These are phyloP conservation scores for Zygosaccharomyces sapae DNA, from an alignment of 1,139 yeast species.

Conservation along the genomic window DNA sequence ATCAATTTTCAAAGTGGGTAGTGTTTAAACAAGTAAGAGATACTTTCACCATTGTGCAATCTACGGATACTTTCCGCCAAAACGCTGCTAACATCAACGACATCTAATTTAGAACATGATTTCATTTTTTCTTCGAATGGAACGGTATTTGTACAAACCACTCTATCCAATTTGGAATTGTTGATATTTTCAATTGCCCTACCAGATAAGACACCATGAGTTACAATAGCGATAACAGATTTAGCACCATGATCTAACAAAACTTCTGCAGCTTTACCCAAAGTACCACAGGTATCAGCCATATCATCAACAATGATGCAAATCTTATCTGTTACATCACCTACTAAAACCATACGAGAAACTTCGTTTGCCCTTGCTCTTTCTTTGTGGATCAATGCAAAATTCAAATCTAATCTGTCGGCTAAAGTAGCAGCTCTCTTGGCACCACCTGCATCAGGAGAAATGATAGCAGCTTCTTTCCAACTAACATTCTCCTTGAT, in stretches of 20 bases:
- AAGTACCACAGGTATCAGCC: conserved; percentile 98
- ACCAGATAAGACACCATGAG: conserved; percentile 91
- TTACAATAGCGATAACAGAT: conserved; percentile 87
- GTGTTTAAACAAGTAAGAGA: conserved; percentile 80
- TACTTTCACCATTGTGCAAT: conserved; percentile 95
- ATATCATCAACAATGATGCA: conserved; percentile 94
- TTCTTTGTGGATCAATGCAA: conserved; percentile 95
- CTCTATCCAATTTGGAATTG: conserved; percentile 67
- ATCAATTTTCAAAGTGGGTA: conserved; percentile 45
- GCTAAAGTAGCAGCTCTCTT: conserved; percentile 96
- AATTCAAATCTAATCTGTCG: conserved; percentile 84
- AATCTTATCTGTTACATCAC: conserved; percentile 83
- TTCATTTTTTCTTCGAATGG: conserved; percentile 77
- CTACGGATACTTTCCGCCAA: conserved; percentile 96
- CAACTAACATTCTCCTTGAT: conserved; percentile 69
- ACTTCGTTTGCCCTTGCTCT: conserved; percentile 94
- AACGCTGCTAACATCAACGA: conserved; percentile 82
- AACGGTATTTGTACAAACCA: conserved; percentile 92
- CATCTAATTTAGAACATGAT: conserved; percentile 69
- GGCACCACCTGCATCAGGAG: conserved; percentile 99
- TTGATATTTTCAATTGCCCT: conserved; percentile 82
- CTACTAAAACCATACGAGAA: conserved; percentile 91
- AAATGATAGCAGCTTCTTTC: conserved; percentile 75
- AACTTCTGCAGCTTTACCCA: conserved; percentile 93
- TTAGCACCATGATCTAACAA: conserved; percentile 75